Conservation (phyloP, 306 rosid species). For the Datisca glomerata region DNA sequence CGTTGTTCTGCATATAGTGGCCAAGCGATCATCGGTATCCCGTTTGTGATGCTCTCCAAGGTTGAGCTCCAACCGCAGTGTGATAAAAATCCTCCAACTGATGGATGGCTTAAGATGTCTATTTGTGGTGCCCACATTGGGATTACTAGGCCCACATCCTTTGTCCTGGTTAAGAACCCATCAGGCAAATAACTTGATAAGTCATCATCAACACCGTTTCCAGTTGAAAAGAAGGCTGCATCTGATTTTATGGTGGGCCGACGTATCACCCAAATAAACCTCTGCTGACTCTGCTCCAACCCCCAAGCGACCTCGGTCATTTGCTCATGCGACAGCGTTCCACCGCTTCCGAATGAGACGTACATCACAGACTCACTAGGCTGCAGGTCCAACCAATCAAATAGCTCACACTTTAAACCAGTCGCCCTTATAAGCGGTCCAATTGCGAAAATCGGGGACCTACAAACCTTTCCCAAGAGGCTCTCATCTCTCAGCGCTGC, state of each 20-base stretch:
- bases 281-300: conserved; percentile 22
- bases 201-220: background rate
- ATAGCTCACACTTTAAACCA: background rate
- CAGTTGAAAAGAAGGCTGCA: background rate
- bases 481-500: conserved; percentile 15
- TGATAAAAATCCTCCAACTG: background rate
- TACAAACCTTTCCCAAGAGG: conserved; percentile 8
- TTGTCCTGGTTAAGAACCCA: background rate
- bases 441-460: conserved; percentile 10
- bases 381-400: conserved; percentile 18
- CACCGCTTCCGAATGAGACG: conserved; percentile 32
- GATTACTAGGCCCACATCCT: background rate
- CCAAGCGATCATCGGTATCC: background rate
- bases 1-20: background rate
- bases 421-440: conserved; percentile 23
- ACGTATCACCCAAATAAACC: conserved; percentile 23
- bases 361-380: conserved; percentile 14
- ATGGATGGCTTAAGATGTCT: background rate
- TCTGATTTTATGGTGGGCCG: background rate
- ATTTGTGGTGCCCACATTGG: background rate
- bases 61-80: conserved; percentile 3
- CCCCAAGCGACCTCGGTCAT: conserved; percentile 22
- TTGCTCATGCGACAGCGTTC: conserved; percentile 18
- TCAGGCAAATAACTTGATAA: background rate
- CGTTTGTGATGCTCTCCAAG: conserved; percentile 1